phyloP scores from a whole-genome alignment of 441 rosid species.

The Adansonia gregorii region DNA sequence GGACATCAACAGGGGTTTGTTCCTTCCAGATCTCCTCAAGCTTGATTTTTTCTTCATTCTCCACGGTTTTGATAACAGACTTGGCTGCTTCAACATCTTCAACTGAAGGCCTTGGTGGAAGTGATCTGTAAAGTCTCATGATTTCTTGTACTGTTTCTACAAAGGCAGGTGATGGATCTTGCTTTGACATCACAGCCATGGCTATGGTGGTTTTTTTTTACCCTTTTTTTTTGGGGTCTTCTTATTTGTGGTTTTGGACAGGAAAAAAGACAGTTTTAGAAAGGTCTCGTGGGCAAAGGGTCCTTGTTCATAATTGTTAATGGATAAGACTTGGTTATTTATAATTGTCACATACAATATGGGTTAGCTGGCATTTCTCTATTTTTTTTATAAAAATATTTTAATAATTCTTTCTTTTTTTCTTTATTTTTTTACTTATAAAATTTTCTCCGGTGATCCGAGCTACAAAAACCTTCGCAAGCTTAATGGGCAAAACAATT shows the following conservation, averaged over 20 bases:
- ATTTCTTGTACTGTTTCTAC: constrained; percentile 55
- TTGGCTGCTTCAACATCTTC: constrained; percentile 67
- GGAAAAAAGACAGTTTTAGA: not conserved
- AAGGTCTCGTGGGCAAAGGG: constrained; percentile 8
- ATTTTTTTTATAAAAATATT: not conserved
- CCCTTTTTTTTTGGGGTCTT: no score
- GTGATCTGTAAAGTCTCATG: constrained; percentile 54
- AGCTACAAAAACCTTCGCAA: not conserved
- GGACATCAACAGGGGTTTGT: constrained; percentile 42
- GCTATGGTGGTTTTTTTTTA: constrained; percentile 25
- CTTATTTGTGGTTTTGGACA: not conserved
- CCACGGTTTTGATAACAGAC: constrained; percentile 47
- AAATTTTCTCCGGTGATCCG: not conserved
- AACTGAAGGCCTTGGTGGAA: constrained; percentile 62
- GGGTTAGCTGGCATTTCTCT: not conserved
- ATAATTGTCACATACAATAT: not conserved
- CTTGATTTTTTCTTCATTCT: constrained; percentile 44
- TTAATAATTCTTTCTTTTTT: not conserved
- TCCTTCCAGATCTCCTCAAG: constrained; percentile 52
- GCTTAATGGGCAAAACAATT: not conserved
- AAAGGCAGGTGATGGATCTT: constrained; percentile 46
- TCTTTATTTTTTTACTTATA: not conserved
- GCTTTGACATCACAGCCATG: constrained; percentile 35
- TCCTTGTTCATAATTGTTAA: not conserved
- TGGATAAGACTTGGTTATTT: not conserved